These are phyloP conservation scores for Solanum chaucha DNA, from an alignment of 257 asterid species.

Conservation along the genomic window DNA sequence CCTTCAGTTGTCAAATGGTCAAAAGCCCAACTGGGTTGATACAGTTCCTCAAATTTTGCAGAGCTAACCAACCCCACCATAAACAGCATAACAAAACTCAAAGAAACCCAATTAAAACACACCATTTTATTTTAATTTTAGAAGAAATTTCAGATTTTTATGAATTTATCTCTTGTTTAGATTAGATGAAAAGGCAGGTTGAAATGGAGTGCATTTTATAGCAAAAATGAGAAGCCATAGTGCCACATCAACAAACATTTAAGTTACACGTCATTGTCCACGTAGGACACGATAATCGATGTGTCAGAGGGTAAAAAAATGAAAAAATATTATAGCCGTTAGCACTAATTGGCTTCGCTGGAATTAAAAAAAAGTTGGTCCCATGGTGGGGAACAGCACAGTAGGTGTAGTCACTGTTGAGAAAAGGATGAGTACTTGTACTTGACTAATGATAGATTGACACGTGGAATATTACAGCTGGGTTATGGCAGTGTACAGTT, in stretches of 20 bases:
- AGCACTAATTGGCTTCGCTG: conserved; percentile 19
- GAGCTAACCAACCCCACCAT: conserved; percentile 24
- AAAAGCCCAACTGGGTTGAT: conserved; percentile 57
- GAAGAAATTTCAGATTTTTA: neutral
- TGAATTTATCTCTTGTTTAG: neutral
- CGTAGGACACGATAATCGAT: conserved; percentile 13
- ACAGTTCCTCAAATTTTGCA: conserved; percentile 50
- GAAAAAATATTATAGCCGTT: conserved; percentile 35
- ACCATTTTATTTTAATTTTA: neutral
- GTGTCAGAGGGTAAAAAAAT: neutral
- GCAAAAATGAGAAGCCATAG: conserved; percentile 23
- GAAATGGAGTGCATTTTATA: conserved; percentile 28
- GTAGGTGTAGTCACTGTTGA: conserved; percentile 43
- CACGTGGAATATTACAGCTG: conserved; percentile 61
- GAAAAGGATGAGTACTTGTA: conserved; percentile 14
- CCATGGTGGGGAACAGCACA: conserved; percentile 13
- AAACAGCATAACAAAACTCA: neutral
- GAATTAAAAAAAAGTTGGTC: conserved; percentile 15
- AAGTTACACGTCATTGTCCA: conserved; percentile 11
- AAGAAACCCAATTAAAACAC: neutral
- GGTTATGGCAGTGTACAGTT: conserved; percentile 33
- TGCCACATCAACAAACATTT: conserved; percentile 23
- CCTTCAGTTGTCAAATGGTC: conserved; percentile 65
- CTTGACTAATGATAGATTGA: neutral
- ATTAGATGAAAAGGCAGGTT: neutral